Percentiles rank a stretch among this genome's conserved stretches.
These are phyloP conservation scores for Xylariaceae sp. DNA, from an alignment of 2,329 filamentous ascomycete species.

Conservation along the genomic window DNA sequence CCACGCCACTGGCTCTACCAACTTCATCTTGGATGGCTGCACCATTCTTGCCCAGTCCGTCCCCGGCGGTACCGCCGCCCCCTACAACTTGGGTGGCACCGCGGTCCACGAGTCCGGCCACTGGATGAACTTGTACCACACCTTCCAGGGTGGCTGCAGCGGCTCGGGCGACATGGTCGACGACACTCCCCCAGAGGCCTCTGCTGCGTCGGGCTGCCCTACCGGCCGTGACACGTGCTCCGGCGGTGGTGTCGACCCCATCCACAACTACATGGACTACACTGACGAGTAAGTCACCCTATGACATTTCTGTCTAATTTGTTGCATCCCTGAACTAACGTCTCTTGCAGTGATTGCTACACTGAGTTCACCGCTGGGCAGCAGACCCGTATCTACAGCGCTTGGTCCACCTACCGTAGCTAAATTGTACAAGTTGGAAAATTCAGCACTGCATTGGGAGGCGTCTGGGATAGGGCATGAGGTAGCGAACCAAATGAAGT, in stretches of 20 bases:
- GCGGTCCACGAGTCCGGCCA: constrained; percentile 39
- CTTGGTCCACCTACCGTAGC: constrained; percentile 38
- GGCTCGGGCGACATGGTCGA: constrained; percentile 37
- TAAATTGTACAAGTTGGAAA: constrained; percentile 1
- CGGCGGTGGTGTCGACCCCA: constrained; percentile 31
- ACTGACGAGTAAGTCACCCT: constrained; percentile 38
- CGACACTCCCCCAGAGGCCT: constrained; percentile 41
- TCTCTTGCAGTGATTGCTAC: constrained; percentile 38
- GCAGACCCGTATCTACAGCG: constrained; percentile 38
- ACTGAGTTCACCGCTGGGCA: constrained; percentile 45
- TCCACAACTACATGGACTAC: constrained; percentile 39
- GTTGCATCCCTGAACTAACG: constrained; percentile 22
- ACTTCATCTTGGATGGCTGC: constrained; percentile 38
- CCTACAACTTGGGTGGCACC: constrained; percentile 36
- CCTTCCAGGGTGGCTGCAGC: constrained; percentile 43
- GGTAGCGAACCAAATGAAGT: too few species aligned
- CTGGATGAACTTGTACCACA: constrained; percentile 43
- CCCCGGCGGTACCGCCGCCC: constrained; percentile 25
- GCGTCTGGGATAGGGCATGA: constrained; percentile 2
- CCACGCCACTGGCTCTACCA: constrained; percentile 31
- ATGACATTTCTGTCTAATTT: constrained; percentile 6
- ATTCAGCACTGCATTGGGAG: constrained; percentile 4
- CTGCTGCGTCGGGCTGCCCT: constrained; percentile 37
- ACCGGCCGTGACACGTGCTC: constrained; percentile 33
- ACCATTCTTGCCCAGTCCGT: constrained; percentile 25